A percentile compares a stretch with the other conserved stretches of the same genome.
Evolutionary conservation across 225 moss, liverwort and hornwort species (phyloP).

Genomic region (Physcomitrium patens): DNA sequence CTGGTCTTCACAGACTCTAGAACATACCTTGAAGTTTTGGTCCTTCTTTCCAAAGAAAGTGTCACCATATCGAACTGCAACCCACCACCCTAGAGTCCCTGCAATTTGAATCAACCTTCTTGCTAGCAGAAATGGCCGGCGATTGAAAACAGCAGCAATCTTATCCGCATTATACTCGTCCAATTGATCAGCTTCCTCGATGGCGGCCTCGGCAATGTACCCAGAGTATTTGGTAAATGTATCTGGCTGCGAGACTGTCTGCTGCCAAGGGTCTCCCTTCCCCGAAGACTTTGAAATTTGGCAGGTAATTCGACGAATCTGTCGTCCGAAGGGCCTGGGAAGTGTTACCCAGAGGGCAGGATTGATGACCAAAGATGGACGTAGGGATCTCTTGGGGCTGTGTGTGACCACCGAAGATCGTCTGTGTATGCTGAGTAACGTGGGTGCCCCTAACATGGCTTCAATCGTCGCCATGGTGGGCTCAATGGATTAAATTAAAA

Average conservation of each 20-base stretch:
- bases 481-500: slow-evolving; percentile 3
- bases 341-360: slow-evolving; percentile 7
- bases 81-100: slow-evolving; percentile 85
- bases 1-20: too few species aligned
- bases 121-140: slow-evolving; percentile 68
- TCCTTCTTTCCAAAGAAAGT: slow-evolving; percentile 62
- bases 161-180: slow-evolving; percentile 72
- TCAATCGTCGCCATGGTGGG: slow-evolving; percentile 47
- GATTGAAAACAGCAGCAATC: slow-evolving; percentile 61
- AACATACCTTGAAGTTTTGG: slow-evolving; percentile 69
- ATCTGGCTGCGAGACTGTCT: slow-evolving; percentile 47
- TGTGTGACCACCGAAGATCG: slow-evolving; percentile 11
- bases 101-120: slow-evolving; percentile 73
- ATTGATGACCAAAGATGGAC: not conserved
- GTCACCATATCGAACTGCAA: slow-evolving; percentile 68
- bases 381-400: not conserved
- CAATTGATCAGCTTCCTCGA: slow-evolving; percentile 73
- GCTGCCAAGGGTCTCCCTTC: slow-evolving; percentile 36
- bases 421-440: slow-evolving; percentile 19
- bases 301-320: slow-evolving; percentile 23
- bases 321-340: slow-evolving; percentile 13
- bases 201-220: slow-evolving; percentile 77
- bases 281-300: slow-evolving; percentile 15
- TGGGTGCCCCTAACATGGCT: slow-evolving; percentile 34
- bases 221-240: slow-evolving; percentile 84